A percentile compares a stretch with the other conserved stretches of the same genome.
These are phyloP conservation scores for Neoboletus magnificus DNA, from an alignment of 768 basidiomycete genomes.

Conservation along the genomic window DNA sequence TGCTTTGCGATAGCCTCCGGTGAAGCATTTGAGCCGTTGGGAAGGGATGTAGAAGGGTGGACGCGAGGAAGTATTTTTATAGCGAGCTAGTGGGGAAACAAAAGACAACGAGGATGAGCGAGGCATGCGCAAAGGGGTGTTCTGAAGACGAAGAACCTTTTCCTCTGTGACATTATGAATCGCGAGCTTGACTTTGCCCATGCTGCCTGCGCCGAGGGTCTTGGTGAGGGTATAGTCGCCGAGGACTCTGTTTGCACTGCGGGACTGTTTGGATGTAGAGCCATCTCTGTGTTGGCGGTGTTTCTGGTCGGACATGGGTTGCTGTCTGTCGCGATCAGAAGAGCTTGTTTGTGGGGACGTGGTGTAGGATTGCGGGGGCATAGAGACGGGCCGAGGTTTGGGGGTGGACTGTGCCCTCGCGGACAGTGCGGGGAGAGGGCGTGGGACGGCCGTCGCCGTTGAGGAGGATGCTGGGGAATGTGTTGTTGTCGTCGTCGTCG, in stretches of 20 bases:
- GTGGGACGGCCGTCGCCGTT: constrained; percentile 31
- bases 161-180: constrained; percentile 85
- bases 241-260: constrained; percentile 52
- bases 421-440: constrained; percentile 29
- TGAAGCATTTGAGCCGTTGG: constrained; percentile 43
- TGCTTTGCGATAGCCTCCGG: constrained; percentile 70
- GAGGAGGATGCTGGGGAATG: constrained; percentile 6
- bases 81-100: constrained; percentile 62
- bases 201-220: constrained; percentile 95
- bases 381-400: constrained; percentile 64
- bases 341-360: constrained; percentile 32
- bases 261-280: constrained; percentile 35
- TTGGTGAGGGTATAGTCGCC: constrained; percentile 97
- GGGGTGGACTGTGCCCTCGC: constrained; percentile 23
- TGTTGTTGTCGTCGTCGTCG: constrained; percentile 11
- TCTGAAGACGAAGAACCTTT: constrained; percentile 58
- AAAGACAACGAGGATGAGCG: constrained; percentile 10
- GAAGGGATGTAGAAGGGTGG: constrained; percentile 53
- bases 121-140: background rate
- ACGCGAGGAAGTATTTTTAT: constrained; percentile 97
- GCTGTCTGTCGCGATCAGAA: constrained; percentile 32
- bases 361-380: constrained; percentile 62
- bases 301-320: constrained; percentile 26
- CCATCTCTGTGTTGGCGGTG: constrained; percentile 31
- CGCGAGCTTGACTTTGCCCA: constrained; percentile 99